Conservation (phyloP, 2,329 filamentous ascomycete genomes). For the Claviceps fusiformis region DNA sequence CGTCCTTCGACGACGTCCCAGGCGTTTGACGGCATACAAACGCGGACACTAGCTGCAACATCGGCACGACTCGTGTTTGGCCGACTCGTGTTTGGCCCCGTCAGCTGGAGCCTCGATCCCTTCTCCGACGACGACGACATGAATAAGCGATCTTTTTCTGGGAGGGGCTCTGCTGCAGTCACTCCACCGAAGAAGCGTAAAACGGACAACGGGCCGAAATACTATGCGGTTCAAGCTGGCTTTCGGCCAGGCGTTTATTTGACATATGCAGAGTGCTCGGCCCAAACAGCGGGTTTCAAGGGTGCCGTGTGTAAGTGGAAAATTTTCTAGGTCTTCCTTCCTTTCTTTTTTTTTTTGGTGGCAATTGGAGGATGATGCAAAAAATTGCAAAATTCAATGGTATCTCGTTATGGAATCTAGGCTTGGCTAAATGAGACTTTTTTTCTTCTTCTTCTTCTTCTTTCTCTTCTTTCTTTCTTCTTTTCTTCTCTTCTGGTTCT, state of each 20-base stretch:
- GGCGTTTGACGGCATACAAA: background rate
- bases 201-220: conserved; percentile 37
- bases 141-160: conserved; percentile 17
- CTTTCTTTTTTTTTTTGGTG: background rate
- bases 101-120: conserved; percentile 1
- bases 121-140: conserved; percentile 11
- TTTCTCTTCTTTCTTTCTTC: background rate
- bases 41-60: background rate
- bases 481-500: background rate
- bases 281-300: conserved; percentile 45
- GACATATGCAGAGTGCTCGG: conserved; percentile 46
- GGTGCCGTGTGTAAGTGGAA: conserved; percentile 52
- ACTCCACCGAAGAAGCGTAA: conserved; percentile 32
- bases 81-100: conserved; percentile 10
- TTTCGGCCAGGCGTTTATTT: conserved; percentile 46
- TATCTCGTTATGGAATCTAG: background rate
- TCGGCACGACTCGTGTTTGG: conserved; percentile 8
- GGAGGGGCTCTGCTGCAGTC: conserved; percentile 7
- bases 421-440: background rate
- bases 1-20: background rate
- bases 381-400: background rate
- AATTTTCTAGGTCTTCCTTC: too few relatives aligned
- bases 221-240: conserved; percentile 48
- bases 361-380: background rate
- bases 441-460: background rate